These are phyloP conservation scores for Acanthochlamys bracteata DNA, from an alignment of 106 monocot species.

Conservation along the genomic window DNA sequence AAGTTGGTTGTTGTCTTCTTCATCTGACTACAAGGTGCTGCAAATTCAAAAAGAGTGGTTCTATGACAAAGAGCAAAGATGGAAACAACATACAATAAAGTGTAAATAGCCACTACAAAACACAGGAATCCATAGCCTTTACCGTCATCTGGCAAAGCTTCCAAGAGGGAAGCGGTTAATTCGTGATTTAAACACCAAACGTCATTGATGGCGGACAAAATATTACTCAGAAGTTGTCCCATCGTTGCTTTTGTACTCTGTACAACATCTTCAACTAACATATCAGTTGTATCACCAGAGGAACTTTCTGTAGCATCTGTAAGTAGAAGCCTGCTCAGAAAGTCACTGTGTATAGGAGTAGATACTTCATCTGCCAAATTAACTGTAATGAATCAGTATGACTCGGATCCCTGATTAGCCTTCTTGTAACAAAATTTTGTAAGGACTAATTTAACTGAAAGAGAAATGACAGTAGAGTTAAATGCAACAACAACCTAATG, in stretches of 20 bases:
- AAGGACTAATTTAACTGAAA: too few relatives aligned
- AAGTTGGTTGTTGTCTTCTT: constrained; percentile 23
- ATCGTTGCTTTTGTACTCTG: constrained; percentile 12
- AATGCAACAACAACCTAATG: too few relatives aligned
- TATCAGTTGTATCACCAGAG: constrained; percentile 17
- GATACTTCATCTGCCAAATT: constrained; percentile 39
- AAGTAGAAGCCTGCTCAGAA: constrained; percentile 53
- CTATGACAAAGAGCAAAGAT: background rate
- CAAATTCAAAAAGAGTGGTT: background rate
- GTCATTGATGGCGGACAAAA: constrained; percentile 29
- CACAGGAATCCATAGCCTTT: constrained; percentile 3
- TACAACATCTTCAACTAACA: constrained; percentile 17
- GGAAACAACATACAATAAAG: background rate
- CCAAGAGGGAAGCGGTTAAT: constrained; percentile 21
- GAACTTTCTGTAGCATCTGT: constrained; percentile 57
- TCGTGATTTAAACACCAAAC: constrained; percentile 44
- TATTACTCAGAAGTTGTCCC: constrained; percentile 32
- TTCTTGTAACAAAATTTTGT: too few relatives aligned
- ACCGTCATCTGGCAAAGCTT: constrained; percentile 44
- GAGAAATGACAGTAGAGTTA: too few relatives aligned
- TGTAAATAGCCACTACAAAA: too few relatives aligned
- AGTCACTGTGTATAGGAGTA: constrained; percentile 32
- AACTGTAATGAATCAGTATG: background rate
- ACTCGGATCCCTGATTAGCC: too few relatives aligned
- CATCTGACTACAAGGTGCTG: constrained; percentile 33